These are phyloP conservation scores for Pseudotulostoma volvatum DNA, from an alignment of 495 filamentous ascomycete genomes.

Conservation along the genomic window DNA sequence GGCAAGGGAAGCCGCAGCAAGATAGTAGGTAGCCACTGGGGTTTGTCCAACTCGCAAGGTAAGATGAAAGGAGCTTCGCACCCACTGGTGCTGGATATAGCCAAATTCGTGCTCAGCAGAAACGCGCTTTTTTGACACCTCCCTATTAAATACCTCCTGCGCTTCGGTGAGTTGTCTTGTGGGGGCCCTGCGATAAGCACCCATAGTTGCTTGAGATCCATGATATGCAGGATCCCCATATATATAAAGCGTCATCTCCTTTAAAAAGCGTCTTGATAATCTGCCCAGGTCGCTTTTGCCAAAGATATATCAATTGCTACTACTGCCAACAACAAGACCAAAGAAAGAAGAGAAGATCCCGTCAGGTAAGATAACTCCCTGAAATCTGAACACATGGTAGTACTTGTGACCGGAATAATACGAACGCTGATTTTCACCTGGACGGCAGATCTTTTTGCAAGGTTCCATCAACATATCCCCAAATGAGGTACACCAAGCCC, in stretches of 20 bases:
- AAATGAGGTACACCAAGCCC: too few relatives aligned
- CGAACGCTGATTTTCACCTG: neutral
- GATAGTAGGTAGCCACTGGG: neutral
- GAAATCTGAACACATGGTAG: neutral
- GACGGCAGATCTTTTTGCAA: neutral
- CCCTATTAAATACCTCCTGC: neutral
- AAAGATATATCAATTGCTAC: neutral
- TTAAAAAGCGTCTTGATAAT: neutral
- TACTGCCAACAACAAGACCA: neutral
- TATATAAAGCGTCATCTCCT: neutral
- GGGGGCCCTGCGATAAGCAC: neutral
- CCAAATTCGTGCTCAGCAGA: neutral
- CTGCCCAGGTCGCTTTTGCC: neutral
- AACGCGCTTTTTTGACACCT: neutral
- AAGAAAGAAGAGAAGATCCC: neutral
- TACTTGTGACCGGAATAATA: constrained; percentile 1
- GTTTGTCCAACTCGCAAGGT: neutral
- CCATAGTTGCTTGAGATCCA: too few relatives aligned
- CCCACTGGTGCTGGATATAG: neutral
- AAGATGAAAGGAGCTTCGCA: neutral
- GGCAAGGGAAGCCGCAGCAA: neutral
- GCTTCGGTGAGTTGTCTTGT: neutral
- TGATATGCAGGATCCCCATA: constrained; percentile 1
- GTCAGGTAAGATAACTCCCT: constrained; percentile 1
- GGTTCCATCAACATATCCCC: constrained; percentile 1